A percentile compares a stretch with the other conserved stretches of the same genome.
Evolutionary conservation across 2,329 filamentous ascomycete genomes (phyloP).

Genomic region (Elsinoe necatrix): DNA sequence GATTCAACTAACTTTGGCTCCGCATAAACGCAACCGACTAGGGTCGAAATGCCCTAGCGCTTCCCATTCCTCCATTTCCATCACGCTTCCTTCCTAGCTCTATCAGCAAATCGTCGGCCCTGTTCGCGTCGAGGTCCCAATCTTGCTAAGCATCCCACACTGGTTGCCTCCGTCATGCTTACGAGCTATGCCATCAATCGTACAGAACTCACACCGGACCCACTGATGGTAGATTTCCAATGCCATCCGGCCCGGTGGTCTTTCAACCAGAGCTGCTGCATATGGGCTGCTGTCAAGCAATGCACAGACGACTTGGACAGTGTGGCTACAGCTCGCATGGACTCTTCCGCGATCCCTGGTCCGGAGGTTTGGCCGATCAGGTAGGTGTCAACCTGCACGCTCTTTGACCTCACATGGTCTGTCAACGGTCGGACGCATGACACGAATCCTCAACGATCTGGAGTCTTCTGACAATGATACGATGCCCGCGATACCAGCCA

Average conservation of each 20-base stretch:
- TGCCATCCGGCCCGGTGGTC: not conserved
- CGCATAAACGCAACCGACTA: constrained; percentile 6
- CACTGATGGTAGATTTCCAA: not conserved
- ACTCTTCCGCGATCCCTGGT: constrained; percentile 1
- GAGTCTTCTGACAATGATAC: constrained; percentile 10
- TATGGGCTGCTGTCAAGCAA: constrained; percentile 4
- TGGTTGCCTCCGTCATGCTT: constrained; percentile 9
- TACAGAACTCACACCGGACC: not conserved
- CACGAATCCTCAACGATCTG: constrained; percentile 4
- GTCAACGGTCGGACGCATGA: constrained; percentile 5
- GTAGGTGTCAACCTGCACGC: not conserved
- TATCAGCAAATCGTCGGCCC: constrained; percentile 1
- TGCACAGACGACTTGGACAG: constrained; percentile 2
- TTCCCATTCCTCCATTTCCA: constrained; percentile 12
- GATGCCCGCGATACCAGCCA: not conserved
- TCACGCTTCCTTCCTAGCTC: constrained; percentile 1
- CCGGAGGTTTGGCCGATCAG: not conserved
- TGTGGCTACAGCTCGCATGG: constrained; percentile 13
- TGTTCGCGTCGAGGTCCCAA: constrained; percentile 1
- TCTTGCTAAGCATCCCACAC: not conserved
- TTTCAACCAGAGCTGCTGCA: not conserved
- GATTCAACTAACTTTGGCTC: constrained; percentile 6
- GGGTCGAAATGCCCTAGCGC: constrained; percentile 12
- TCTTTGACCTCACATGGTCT: not conserved
- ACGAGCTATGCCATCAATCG: constrained; percentile 1